phyloP scores from a whole-genome alignment of 768 basidiomycete species.

The Amanita muscaria region DNA sequence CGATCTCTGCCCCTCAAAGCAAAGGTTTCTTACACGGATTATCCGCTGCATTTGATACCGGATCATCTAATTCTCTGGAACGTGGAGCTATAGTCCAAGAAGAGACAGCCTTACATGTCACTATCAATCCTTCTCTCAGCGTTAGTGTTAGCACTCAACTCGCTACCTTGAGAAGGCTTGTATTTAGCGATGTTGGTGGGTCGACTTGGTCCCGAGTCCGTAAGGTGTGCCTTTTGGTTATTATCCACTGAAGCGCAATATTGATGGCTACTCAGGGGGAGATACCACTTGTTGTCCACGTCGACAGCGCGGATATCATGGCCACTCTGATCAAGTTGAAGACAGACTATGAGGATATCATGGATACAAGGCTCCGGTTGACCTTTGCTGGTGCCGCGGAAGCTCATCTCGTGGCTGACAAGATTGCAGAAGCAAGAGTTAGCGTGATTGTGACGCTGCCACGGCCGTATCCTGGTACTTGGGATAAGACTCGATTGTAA shows the following conservation, averaged over 20 bases:
- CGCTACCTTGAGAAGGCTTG: slow-evolving; percentile 39
- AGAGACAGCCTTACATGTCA: slow-evolving; percentile 57
- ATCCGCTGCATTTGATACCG: slow-evolving; percentile 51
- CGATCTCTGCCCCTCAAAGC: slow-evolving; percentile 50
- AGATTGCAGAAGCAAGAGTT: slow-evolving; percentile 52
- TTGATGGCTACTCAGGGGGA: slow-evolving; percentile 32
- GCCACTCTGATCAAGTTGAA: slow-evolving; percentile 58
- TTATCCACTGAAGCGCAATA: slow-evolving; percentile 11
- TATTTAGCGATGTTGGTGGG: slow-evolving; percentile 18
- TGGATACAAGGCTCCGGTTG: slow-evolving; percentile 25
- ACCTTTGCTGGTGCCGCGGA: slow-evolving; percentile 57
- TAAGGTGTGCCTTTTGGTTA: slow-evolving; percentile 17
- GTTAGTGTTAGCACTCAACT: slow-evolving; percentile 59
- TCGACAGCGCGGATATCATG: slow-evolving; percentile 70
- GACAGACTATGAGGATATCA: slow-evolving; percentile 34
- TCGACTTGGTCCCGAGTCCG: slow-evolving; percentile 29
- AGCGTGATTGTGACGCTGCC: slow-evolving; percentile 63
- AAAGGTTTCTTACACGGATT: slow-evolving; percentile 54
- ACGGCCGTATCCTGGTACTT: slow-evolving; percentile 52
- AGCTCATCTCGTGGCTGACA: slow-evolving; percentile 51
- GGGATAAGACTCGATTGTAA: slow-evolving; percentile 61
- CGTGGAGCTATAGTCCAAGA: slow-evolving; percentile 57
- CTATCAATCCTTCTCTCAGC: slow-evolving; percentile 25
- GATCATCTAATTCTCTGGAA: slow-evolving; percentile 50
- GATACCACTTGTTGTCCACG: slow-evolving; percentile 56